phyloP scores from a whole-genome alignment of 1,139 yeast species.

The Scheffersomyces lignicola region DNA sequence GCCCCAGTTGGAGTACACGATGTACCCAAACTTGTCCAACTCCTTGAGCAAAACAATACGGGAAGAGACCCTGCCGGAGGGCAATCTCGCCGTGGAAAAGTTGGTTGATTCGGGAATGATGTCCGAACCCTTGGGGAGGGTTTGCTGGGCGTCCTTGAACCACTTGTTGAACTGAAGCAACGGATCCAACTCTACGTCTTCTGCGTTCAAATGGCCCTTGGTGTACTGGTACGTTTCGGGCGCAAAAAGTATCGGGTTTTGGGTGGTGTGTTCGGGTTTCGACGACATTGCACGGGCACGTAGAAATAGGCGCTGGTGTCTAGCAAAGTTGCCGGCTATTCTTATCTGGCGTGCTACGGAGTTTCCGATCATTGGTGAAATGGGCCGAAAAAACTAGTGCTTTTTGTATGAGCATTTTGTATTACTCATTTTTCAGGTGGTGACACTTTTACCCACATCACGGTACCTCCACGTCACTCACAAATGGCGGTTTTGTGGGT shows the following conservation, averaged over 20 bases:
- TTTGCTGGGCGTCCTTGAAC: slow-evolving; percentile 75
- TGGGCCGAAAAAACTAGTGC: too few relatives aligned
- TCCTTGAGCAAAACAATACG: slow-evolving; percentile 86
- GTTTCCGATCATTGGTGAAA: too few relatives aligned
- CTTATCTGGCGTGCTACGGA: too few relatives aligned
- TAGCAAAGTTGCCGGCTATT: too few relatives aligned
- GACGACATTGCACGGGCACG: slow-evolving; percentile 6
- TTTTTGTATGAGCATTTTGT: too few relatives aligned
- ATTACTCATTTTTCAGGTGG: too few relatives aligned
- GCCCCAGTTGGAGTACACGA: slow-evolving; percentile 92
- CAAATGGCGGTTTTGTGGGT: too few relatives aligned
- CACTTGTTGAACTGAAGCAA: slow-evolving; percentile 76
- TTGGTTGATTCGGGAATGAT: slow-evolving; percentile 75
- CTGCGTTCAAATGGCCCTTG: slow-evolving; percentile 58
- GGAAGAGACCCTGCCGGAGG: slow-evolving; percentile 84
- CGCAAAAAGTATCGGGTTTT: slow-evolving; percentile 54
- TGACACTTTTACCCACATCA: too few relatives aligned
- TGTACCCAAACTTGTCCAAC: slow-evolving; percentile 78
- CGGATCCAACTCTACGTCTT: slow-evolving; percentile 60
- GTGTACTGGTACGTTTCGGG: slow-evolving; percentile 90
- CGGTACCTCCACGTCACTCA: too few relatives aligned
- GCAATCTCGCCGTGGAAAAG: slow-evolving; percentile 82
- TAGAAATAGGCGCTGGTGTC: too few relatives aligned
- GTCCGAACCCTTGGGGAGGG: slow-evolving; percentile 37
- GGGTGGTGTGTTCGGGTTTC: slow-evolving; percentile 14